Percentiles rank a stretch among this genome's conserved stretches.
phyloP scores from a whole-genome alignment of 2,329 filamentous ascomycete genomes.

The Thielaviopsis musarum region DNA sequence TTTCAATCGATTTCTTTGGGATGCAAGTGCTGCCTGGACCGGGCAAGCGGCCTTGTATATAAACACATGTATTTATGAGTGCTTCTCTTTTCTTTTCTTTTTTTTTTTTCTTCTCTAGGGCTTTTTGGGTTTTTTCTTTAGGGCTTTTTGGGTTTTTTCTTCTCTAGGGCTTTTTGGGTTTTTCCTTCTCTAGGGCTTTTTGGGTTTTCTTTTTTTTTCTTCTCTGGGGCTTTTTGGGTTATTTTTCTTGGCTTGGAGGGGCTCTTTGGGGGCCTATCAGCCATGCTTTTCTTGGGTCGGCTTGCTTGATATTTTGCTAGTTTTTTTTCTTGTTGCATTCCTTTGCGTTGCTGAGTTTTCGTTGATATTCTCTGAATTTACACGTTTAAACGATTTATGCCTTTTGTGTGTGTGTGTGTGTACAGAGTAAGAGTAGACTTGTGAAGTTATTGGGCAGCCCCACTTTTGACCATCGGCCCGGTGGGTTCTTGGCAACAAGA shows the following conservation, averaged over 20 bases:
- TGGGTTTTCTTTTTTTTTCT: constrained; percentile 7
- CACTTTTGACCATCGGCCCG: neutral
- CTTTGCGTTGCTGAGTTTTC: neutral
- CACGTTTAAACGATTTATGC: neutral
- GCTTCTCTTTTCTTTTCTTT: constrained; percentile 1
- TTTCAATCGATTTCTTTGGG: neutral
- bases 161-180: no score
- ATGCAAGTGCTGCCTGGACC: neutral
- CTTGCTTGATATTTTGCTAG: neutral
- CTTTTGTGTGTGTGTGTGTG: neutral
- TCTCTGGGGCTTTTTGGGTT: neutral
- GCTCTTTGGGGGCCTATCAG: no score
- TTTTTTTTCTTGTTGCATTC: constrained; percentile 1
- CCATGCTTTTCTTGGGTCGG: no score
- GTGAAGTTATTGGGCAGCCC: neutral
- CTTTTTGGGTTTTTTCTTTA: constrained; percentile 5
- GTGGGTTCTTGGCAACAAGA: neutral
- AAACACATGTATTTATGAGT: constrained; percentile 5
- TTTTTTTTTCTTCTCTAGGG: constrained; percentile 3
- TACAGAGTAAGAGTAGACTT: no score
- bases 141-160: no score
- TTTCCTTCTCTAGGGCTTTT: neutral
- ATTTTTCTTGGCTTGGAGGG: neutral
- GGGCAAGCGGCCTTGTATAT: constrained; percentile 1
- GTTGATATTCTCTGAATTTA: neutral